Base-by-base conservation (phyloP, 768 basidiomycete species). In the Rhizopogon rudus region DNA sequence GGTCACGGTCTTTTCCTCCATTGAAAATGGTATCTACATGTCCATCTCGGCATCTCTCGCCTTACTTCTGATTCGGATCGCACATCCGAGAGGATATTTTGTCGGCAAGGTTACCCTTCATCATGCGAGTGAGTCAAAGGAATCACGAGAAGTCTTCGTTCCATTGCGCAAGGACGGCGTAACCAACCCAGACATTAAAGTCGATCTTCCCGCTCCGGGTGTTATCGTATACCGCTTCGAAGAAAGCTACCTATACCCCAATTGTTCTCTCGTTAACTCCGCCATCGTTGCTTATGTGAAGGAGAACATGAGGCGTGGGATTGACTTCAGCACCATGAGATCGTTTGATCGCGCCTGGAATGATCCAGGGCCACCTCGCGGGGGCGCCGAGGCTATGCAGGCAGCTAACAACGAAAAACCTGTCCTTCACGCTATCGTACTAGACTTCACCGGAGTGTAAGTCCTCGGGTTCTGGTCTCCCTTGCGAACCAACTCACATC, bases 21-120 rank as follows among this genome's bases (percentile, higher is more conserved):
- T 98, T 62, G 97, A 98, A 71, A 79, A 93, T 54, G 95, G 95
- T 22, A 92, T 94, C 63, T 94, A 94, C 69, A 82, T 86, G 51
- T 92, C 94, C 10, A 85, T 98, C 61, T 71, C 74, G n/a, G 77
- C 88, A 1, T 96, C 94, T 0, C 69, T 84, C 20, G 88, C 77
- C 4, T 81, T 98, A 13, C 80, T 98, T 13, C 78, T 98, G 53
- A 71, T 95, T 65, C 88, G 95, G 46, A 67, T 98, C 56, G 94
- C 95, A 28, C 84, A 86, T 60, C 93, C 97, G 17, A 84, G 91
- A 28, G 93, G 92, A 8, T 77, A 86, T 41, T 98, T 98, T 86
- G 80, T 99, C 1, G 97, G 97, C 7, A 88, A 84, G 58, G 88
- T 91, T 25, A 80, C 78, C 1, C 73, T 96, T 13, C 67, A 72